phyloP scores from a whole-genome alignment of 1,284 basidiomycete genomes.

The Marasmius fiardii region DNA sequence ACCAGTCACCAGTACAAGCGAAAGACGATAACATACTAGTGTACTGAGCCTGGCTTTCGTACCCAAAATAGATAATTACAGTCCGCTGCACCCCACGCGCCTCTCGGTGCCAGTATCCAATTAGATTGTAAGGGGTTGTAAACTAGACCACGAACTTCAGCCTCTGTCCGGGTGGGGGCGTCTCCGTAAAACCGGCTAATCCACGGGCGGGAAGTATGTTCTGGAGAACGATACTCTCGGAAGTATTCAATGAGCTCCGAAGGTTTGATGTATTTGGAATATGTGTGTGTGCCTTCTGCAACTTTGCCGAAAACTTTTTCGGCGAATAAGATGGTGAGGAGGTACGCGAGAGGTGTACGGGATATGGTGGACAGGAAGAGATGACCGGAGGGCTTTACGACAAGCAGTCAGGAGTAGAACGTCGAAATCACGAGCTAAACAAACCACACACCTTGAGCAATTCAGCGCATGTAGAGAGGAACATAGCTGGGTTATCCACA shows the following conservation, averaged over 20 bases:
- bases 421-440: neutral
- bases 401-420: conserved; percentile 3
- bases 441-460: conserved; percentile 71
- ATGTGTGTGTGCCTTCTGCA: conserved; percentile 88
- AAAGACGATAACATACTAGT: too few relatives aligned
- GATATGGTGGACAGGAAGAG: conserved; percentile 96
- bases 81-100: conserved; percentile 60
- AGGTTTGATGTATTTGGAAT: conserved; percentile 89
- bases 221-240: conserved; percentile 48
- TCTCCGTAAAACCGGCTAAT: conserved; percentile 29
- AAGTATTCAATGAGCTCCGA: conserved; percentile 88
- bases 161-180: conserved; percentile 63
- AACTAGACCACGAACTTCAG: conserved; percentile 80
- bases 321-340: conserved; percentile 89
- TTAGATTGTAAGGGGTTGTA: conserved; percentile 75
- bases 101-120: conserved; percentile 69
- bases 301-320: conserved; percentile 86
- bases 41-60: conserved; percentile 44
- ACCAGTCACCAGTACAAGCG: too few relatives aligned
- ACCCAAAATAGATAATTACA: conserved; percentile 86
- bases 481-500: conserved; percentile 87
- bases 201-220: conserved; percentile 32
- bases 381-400: conserved; percentile 84
- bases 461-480: conserved; percentile 78
- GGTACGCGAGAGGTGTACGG: conserved; percentile 86